phyloP scores from a whole-genome alignment of 106 monocot genomes.

The Phalaenopsis equestris region DNA sequence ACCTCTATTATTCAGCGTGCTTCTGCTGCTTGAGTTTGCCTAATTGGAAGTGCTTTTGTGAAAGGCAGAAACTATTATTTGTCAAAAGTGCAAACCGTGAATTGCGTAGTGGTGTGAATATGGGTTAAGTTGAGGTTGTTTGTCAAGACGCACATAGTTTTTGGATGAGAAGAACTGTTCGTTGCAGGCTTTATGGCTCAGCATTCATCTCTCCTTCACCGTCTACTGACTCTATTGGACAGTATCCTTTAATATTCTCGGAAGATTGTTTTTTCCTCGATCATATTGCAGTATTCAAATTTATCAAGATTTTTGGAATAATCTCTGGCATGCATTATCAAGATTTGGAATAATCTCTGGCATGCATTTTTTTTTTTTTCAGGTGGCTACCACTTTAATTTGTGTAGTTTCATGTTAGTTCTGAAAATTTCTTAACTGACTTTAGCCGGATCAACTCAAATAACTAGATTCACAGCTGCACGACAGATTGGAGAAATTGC shows the following conservation, averaged over 20 bases:
- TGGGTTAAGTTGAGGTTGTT: conserved; percentile 6
- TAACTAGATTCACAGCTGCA: conserved; percentile 85
- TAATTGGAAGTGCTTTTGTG: conserved; percentile 8
- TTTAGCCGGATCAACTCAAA: conserved; percentile 92
- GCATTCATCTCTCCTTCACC: conserved; percentile 91
- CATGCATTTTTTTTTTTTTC: neutral
- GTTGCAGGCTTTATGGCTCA: conserved; percentile 63
- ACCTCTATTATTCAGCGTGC: conserved; percentile 3
- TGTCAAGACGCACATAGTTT: conserved; percentile 7
- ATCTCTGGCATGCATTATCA: conserved; percentile 16
- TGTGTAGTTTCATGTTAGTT: neutral
- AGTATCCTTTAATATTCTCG: conserved; percentile 59
- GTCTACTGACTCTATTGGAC: conserved; percentile 85
- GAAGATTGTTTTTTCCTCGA: neutral
- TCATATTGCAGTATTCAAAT: neutral
- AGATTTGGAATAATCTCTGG: neutral
- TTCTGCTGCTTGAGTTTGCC: neutral
- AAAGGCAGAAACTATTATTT: neutral
- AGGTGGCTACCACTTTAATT: neutral
- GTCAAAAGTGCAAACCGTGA: neutral
- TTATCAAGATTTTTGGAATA: conserved; percentile 21
- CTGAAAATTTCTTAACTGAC: conserved; percentile 23
- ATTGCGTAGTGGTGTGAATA: neutral
- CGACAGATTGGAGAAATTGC: conserved; percentile 96
- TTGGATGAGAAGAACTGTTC: conserved; percentile 48